Evolutionary conservation across 192 early-diverging fungal species (phyloP).

Genomic region (Diversispora epigaea): DNA sequence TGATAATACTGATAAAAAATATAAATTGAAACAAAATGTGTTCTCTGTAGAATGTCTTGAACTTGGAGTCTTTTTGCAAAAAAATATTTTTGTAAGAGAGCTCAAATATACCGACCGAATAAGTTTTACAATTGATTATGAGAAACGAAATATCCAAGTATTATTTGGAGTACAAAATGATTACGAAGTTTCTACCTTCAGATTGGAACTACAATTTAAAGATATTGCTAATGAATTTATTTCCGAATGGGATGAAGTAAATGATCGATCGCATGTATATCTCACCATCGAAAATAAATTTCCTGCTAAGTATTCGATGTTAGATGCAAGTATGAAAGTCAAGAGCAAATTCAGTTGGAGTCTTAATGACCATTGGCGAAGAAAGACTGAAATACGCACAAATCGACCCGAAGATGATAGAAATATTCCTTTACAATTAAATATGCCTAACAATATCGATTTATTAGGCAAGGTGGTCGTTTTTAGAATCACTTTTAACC

Average conservation of each 20-base stretch:
- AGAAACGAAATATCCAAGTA: constrained; percentile 31
- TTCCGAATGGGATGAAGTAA: constrained; percentile 31
- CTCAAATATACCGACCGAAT: not conserved
- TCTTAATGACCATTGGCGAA: constrained; percentile 30
- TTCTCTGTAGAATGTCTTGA: constrained; percentile 23
- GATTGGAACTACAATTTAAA: constrained; percentile 42
- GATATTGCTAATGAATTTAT: constrained; percentile 31
- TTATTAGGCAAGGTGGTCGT: constrained; percentile 51
- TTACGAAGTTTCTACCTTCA: not conserved
- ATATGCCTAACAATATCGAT: constrained; percentile 30
- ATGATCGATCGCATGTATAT: not conserved
- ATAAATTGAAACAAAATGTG: not conserved
- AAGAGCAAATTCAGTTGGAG: constrained; percentile 28
- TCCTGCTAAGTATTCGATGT: constrained; percentile 44
- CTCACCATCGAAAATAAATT: constrained; percentile 45
- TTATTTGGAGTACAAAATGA: constrained; percentile 30
- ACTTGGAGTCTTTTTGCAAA: constrained; percentile 32
- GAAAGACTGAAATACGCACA: constrained; percentile 38
- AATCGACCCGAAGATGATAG: not conserved
- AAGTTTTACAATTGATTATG: constrained; percentile 31
- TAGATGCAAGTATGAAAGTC: constrained; percentile 22
- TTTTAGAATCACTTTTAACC: constrained; percentile 33
- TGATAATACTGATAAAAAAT: not conserved
- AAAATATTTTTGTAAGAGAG: constrained; percentile 33
- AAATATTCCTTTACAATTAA: constrained; percentile 35